Base-by-base conservation (phyloP, 495 filamentous ascomycete species). In the Podospora comata region DNA sequence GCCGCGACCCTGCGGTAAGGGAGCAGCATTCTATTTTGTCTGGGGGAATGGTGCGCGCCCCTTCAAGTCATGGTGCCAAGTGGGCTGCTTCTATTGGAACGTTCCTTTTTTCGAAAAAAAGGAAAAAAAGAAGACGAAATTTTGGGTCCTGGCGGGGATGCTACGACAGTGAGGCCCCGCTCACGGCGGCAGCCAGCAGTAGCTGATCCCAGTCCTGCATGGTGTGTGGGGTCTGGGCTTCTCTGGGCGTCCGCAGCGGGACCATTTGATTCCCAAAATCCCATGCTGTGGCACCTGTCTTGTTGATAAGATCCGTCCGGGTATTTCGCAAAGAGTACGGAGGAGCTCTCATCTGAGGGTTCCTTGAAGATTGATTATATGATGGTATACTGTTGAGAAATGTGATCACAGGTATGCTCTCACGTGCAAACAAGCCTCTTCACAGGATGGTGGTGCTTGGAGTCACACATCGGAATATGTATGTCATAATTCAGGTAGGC, bases 1-100 rank as follows among this genome's bases (percentile, higher is more conserved):
- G 77, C 69, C 60, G 77, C 69, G 53, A 78, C 74, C 65, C 71
- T 69, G 54, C 76, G 75, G 60, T 73, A 74, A 67, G 76, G 73
- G 65, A 74, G 70, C 66, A 81, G 77, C 80, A 84, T 82, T 70
- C 71, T 79, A 68, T 58, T 66, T 59, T 19, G 3, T 9, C n/a
- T 9, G 55, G 3, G 15, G 44, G 23, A 66, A 57, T n/a, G 48
- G 30, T 28, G 54, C 57, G 27, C 58, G 30, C 56, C 44, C 59
- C 18, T 64, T 71, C 71, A 70, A 69, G 71, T 68, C 76, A 78
- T 78, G 70, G 63, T 70, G 11, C 5, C 34, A 19, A 48, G 7
- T 19, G 7, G 19, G 13, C 18, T 13, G 55, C 3, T 18, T 18
- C 13, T 7, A 18, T 57, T 39, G 34, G 34, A 39, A 39, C 11